A percentile compares a stretch with the other conserved stretches of the same genome.
Conservation (phyloP, 805 yeast species). For the Saturnispora ahearnii region DNA sequence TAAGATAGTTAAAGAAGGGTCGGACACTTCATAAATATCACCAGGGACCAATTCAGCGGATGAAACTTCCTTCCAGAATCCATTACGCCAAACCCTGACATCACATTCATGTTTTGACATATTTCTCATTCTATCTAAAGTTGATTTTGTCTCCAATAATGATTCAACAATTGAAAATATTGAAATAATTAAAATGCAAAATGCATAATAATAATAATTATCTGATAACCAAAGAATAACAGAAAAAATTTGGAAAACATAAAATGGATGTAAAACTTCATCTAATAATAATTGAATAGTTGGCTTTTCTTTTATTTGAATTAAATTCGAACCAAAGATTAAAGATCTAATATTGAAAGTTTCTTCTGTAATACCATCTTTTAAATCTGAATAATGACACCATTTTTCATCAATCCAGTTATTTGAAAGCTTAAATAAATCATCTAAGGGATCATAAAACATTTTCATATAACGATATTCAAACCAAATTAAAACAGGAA, state of each 20-base stretch:
- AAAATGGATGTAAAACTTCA: conserved; percentile 92
- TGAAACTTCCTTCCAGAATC: conserved; percentile 77
- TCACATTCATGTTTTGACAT: conserved; percentile 70
- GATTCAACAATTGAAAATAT: conserved; percentile 72
- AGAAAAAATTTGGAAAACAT: conserved; percentile 89
- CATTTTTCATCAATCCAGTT: conserved; percentile 85
- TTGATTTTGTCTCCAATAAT: conserved; percentile 72
- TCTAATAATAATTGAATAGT: conserved; percentile 58
- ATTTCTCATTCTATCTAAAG: conserved; percentile 61
- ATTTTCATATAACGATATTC: conserved; percentile 78
- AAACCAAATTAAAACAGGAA: conserved; percentile 63
- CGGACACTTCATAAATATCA: conserved; percentile 86
- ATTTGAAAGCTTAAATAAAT: conserved; percentile 70
- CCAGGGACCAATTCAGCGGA: conserved; percentile 89
- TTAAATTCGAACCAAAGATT: conserved; percentile 71
- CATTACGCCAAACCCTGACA: conserved; percentile 85
- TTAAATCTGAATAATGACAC: conserved; percentile 47
- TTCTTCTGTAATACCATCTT: conserved; percentile 65
- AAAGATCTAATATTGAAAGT: conserved; percentile 55
- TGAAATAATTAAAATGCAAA: conserved; percentile 84
- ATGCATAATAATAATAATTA: conserved; percentile 87
- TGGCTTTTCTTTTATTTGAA: conserved; percentile 70
- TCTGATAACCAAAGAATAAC: conserved; percentile 88
- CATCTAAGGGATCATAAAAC: conserved; percentile 80
- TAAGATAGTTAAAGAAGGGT: conserved; percentile 60